A percentile compares a stretch with the other conserved stretches of the same genome.
Evolutionary conservation across 352 stramenopile genomes (phyloP).

Genomic region (Aphanomyces cochlioides): DNA sequence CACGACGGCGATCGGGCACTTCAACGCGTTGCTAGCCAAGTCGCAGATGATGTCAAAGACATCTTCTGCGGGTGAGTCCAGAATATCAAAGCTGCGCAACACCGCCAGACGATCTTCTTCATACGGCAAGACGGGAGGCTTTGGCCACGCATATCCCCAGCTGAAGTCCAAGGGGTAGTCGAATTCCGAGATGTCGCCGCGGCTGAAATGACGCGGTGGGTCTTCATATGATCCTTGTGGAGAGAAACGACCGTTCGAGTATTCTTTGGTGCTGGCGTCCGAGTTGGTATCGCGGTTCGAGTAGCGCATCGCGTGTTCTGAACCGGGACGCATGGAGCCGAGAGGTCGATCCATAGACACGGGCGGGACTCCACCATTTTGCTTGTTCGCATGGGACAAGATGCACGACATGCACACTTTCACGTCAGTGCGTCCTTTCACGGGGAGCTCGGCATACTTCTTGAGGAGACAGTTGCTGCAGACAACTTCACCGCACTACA

Average conservation of each 20-base stretch:
- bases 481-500: slow-evolving; percentile 80
- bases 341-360: slow-evolving; percentile 41
- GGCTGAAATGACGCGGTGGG: not conserved
- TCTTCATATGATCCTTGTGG: slow-evolving; percentile 17
- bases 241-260: slow-evolving; percentile 2
- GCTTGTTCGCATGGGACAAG: slow-evolving; percentile 73
- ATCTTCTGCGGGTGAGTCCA: slow-evolving; percentile 81
- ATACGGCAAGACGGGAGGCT: slow-evolving; percentile 64
- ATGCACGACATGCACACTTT: slow-evolving; percentile 89
- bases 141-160: slow-evolving; percentile 85
- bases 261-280: slow-evolving; percentile 4
- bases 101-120: slow-evolving; percentile 71
- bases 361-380: slow-evolving; percentile 45
- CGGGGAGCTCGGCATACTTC: slow-evolving; percentile 79
- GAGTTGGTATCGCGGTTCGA: not conserved
- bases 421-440: slow-evolving; percentile 79
- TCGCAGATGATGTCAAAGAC: slow-evolving; percentile 89
- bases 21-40: slow-evolving; percentile 77
- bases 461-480: slow-evolving; percentile 85
- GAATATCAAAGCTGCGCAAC: slow-evolving; percentile 81
- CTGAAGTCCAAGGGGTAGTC: slow-evolving; percentile 86
- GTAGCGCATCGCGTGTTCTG: slow-evolving; percentile 2
- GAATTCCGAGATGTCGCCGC: slow-evolving; percentile 46
- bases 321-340: slow-evolving; percentile 22
- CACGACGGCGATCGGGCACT: slow-evolving; percentile 81